Conservation (phyloP, 768 basidiomycete genomes). For the Pisolithus albus region DNA sequence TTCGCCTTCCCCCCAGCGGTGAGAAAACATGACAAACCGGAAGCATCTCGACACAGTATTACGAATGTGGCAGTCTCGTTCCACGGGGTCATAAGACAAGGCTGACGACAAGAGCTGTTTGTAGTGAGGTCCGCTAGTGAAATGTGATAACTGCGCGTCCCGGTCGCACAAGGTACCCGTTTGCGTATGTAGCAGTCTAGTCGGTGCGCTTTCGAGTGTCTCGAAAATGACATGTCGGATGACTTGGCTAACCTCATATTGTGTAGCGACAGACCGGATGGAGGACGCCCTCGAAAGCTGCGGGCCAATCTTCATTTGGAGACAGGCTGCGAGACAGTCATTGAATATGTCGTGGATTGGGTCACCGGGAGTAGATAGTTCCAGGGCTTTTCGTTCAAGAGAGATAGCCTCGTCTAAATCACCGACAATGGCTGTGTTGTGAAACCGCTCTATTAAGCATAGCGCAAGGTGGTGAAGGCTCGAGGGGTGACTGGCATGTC, state of each 20-base stretch:
- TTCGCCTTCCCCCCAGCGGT: conserved; percentile 2
- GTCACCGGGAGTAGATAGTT: no score
- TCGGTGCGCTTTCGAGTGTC: no score
- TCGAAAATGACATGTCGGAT: no score
- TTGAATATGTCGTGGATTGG: no score
- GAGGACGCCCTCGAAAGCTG: no score
- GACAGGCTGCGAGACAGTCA: no score
- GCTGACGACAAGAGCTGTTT: no score
- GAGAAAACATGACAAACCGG: conserved; percentile 2
- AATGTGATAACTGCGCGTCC: neutral
- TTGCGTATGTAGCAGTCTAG: neutral
- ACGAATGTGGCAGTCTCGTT: neutral
- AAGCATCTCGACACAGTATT: neutral
- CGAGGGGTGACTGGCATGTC: neutral
- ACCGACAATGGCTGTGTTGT: neutral
- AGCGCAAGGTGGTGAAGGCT: neutral
- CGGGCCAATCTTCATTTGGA: no score
- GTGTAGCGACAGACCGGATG: no score
- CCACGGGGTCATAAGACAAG: neutral
- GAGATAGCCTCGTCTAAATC: neutral
- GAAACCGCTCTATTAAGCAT: neutral
- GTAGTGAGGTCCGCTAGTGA: neutral
- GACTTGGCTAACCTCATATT: no score
- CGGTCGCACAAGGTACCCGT: no score
- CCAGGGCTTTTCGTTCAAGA: neutral